Evolutionary conservation across 192 early-diverging fungal genomes (phyloP).

Genomic region (Entrophospora sp.): DNA sequence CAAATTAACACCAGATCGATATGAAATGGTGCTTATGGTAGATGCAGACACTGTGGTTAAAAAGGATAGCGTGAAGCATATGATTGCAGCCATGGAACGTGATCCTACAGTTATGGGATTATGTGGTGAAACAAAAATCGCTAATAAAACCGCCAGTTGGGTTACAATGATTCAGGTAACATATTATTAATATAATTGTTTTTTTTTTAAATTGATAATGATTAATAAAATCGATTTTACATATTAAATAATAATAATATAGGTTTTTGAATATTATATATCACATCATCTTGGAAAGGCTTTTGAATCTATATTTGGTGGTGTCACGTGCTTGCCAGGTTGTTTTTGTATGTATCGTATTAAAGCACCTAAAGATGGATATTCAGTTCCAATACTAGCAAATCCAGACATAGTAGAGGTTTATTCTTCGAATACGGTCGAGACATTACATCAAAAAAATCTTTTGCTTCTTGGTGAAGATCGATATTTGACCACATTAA

Average conservation of each 20-base stretch:
- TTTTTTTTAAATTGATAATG: neutral
- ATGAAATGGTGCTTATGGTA: constrained; percentile 73
- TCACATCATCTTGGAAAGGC: constrained; percentile 92
- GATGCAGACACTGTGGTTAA: constrained; percentile 88
- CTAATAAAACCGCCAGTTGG: constrained; percentile 80
- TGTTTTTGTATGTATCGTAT: constrained; percentile 99
- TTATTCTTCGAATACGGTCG: constrained; percentile 72
- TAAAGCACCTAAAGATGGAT: constrained; percentile 69
- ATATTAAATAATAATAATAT: constrained; percentile 25
- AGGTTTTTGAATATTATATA: constrained; percentile 98
- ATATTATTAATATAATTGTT: too few relatives aligned
- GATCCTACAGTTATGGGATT: constrained; percentile 90
- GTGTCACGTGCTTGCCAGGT: constrained; percentile 93
- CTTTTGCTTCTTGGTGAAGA: constrained; percentile 79
- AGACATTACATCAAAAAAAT: constrained; percentile 80
- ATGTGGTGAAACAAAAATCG: constrained; percentile 95
- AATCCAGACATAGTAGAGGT: constrained; percentile 80
- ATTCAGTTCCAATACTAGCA: constrained; percentile 74
- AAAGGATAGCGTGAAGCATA: constrained; percentile 67
- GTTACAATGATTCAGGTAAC: constrained; percentile 78
- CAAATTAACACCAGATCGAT: constrained; percentile 82
- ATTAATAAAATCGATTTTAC: neutral
- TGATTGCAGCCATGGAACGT: constrained; percentile 88
- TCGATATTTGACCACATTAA: constrained; percentile 77
- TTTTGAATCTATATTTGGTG: constrained; percentile 94